These are phyloP conservation scores for Trichoderma sp. DNA, from an alignment of 2,329 filamentous ascomycete genomes.

Conservation along the genomic window DNA sequence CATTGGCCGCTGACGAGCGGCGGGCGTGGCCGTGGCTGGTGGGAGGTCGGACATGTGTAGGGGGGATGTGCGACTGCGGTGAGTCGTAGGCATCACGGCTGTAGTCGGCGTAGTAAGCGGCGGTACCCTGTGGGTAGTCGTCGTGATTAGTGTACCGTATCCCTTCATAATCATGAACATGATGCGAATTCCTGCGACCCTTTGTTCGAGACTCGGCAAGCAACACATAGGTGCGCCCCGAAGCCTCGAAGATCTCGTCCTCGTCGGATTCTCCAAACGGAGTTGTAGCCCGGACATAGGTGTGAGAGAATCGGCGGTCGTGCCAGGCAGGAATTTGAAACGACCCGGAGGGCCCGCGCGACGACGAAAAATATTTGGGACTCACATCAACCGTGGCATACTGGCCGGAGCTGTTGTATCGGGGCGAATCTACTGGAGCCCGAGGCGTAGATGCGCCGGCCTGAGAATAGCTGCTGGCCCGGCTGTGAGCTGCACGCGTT, in stretches of 20 bases:
- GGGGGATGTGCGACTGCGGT: constrained; percentile 23
- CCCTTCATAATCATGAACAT: constrained; percentile 47
- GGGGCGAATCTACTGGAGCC: constrained; percentile 54
- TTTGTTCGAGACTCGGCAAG: constrained; percentile 47
- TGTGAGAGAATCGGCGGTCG: constrained; percentile 57
- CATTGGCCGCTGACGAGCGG: constrained; percentile 46
- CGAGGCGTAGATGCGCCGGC: constrained; percentile 40
- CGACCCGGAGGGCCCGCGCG: constrained; percentile 40
- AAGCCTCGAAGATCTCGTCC: constrained; percentile 57
- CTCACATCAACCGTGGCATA: constrained; percentile 67
- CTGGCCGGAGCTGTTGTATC: constrained; percentile 61
- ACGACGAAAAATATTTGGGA: constrained; percentile 52
- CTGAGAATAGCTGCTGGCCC: constrained; percentile 41
- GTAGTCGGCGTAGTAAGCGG: constrained; percentile 37
- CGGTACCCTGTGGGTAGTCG: constrained; percentile 52
- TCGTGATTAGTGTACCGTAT: constrained; percentile 59
- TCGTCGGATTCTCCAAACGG: constrained; percentile 63
- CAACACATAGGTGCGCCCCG: constrained; percentile 54
- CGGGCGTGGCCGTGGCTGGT: constrained; percentile 45
- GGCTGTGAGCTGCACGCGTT: constrained; percentile 47
- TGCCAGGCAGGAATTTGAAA: constrained; percentile 39
- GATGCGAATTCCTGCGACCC: constrained; percentile 32
- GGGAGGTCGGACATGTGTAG: constrained; percentile 37
- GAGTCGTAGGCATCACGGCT: constrained; percentile 39
- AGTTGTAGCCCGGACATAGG: constrained; percentile 58